These are phyloP conservation scores for Stropharia rugosoannulata DNA, from an alignment of 768 basidiomycete genomes.

Conservation along the genomic window DNA sequence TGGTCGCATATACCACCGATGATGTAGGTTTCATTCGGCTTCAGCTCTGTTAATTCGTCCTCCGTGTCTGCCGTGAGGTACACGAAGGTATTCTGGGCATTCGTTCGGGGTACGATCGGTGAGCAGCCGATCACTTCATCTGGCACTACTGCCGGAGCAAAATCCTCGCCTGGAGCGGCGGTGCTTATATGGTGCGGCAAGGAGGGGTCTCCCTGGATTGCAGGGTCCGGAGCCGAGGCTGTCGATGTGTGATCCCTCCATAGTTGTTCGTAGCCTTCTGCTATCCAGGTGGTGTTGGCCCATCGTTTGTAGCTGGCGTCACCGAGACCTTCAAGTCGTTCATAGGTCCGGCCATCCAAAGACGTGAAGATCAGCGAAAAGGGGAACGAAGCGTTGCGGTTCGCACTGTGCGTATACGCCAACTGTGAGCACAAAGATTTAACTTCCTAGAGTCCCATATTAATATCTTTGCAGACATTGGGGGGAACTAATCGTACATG, in stretches of 20 bases:
- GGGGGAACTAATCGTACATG: slow-evolving; percentile 16
- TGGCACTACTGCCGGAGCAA: slow-evolving; percentile 4
- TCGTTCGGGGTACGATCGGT: slow-evolving; percentile 1
- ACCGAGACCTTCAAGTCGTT: slow-evolving; percentile 62
- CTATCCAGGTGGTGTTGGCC: slow-evolving; percentile 83
- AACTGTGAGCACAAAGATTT: slow-evolving; percentile 87
- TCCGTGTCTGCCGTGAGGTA: slow-evolving; percentile 96
- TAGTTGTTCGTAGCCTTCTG: slow-evolving; percentile 66
- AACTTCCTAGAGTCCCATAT: slow-evolving; percentile 65
- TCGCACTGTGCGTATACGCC: slow-evolving; percentile 88
- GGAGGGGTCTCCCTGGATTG: neutral
- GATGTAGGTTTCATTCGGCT: slow-evolving; percentile 85
- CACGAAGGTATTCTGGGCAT: slow-evolving; percentile 55
- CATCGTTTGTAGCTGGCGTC: slow-evolving; percentile 77
- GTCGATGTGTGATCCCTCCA: slow-evolving; percentile 41
- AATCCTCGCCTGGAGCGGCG: neutral
- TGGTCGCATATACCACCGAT: slow-evolving; percentile 96
- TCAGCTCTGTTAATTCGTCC: slow-evolving; percentile 81
- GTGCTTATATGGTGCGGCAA: slow-evolving; percentile 1
- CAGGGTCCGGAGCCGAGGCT: slow-evolving; percentile 3
- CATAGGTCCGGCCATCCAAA: slow-evolving; percentile 66
- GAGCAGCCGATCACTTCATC: neutral
- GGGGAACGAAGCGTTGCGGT: slow-evolving; percentile 68
- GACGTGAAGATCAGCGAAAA: slow-evolving; percentile 82
- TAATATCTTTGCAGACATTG: slow-evolving; percentile 10